Evolutionary conservation across 2,329 filamentous ascomycete genomes (phyloP).

Genomic region (Bipolaris victoriae): DNA sequence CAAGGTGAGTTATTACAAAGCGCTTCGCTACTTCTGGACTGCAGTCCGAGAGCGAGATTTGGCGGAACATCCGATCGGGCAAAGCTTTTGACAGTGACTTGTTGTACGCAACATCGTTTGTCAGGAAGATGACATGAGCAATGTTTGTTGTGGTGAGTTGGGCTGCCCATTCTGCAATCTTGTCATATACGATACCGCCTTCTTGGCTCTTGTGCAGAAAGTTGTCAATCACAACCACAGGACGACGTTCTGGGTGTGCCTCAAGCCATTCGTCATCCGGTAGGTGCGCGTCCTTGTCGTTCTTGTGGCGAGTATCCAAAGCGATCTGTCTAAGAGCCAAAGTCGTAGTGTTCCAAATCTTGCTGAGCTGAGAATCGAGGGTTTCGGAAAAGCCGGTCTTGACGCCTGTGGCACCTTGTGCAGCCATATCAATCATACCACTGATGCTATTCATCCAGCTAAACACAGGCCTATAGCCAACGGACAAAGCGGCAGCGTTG

Average conservation of each 20-base stretch:
- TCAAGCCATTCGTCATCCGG: conserved; percentile 88
- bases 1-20: conserved; percentile 84
- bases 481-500: conserved; percentile 76
- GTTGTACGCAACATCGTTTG: conserved; percentile 84
- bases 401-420: conserved; percentile 90
- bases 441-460: conserved; percentile 96
- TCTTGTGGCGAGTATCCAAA: conserved; percentile 70
- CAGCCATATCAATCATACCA: conserved; percentile 88
- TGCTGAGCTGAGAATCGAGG: conserved; percentile 83
- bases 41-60: conserved; percentile 84
- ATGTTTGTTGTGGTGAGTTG: conserved; percentile 83
- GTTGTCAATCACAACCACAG: conserved; percentile 89
- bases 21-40: conserved; percentile 82
- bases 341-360: conserved; percentile 86
- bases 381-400: conserved; percentile 96
- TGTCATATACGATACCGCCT: conserved; percentile 57
- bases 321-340: conserved; percentile 79
- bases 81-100: conserved; percentile 87
- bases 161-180: conserved; percentile 82
- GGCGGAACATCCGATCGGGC: conserved; percentile 88
- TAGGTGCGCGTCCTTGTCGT: conserved; percentile 73
- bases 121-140: conserved; percentile 93
- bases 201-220: conserved; percentile 77
- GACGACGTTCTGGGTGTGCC: conserved; percentile 80
- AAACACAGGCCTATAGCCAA: conserved; percentile 92